Conservation (phyloP, 2,329 filamentous ascomycete genomes). For the Amphichorda felina region DNA sequence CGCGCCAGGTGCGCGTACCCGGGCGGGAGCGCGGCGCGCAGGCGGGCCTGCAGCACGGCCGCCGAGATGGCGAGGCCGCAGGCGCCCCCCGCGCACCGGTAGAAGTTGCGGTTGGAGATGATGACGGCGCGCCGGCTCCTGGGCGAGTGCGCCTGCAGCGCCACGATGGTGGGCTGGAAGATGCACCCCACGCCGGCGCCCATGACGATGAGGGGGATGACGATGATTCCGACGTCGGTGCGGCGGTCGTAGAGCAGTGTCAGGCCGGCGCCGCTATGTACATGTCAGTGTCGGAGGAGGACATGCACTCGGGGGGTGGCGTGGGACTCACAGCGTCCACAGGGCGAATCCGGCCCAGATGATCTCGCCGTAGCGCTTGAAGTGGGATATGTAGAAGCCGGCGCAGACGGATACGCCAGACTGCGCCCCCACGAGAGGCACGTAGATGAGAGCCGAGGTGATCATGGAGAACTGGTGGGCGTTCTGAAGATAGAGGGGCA, state of each 20-base stretch:
- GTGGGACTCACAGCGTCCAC: constrained; percentile 16
- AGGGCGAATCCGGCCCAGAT: constrained; percentile 31
- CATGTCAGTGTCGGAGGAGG: too few relatives aligned
- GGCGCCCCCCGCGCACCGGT: constrained; percentile 40
- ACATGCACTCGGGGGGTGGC: too few relatives aligned
- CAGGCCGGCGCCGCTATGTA: constrained; percentile 19
- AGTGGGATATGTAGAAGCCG: constrained; percentile 44
- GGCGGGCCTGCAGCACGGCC: constrained; percentile 26
- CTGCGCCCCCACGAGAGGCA: constrained; percentile 37
- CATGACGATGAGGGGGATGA: constrained; percentile 32
- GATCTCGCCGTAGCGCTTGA: constrained; percentile 45
- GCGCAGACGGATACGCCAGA: constrained; percentile 30
- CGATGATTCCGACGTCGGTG: constrained; percentile 34
- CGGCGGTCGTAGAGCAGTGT: constrained; percentile 32
- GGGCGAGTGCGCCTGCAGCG: constrained; percentile 42
- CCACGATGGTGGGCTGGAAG: constrained; percentile 38
- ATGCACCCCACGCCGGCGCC: constrained; percentile 40
- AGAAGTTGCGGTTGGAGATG: constrained; percentile 51
- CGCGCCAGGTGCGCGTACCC: constrained; percentile 12
- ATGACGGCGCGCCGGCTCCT: constrained; percentile 48
- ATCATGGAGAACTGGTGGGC: constrained; percentile 21
- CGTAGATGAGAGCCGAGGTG: constrained; percentile 37
- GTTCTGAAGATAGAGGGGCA: constrained; percentile 52
- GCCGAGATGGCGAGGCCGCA: constrained; percentile 11
- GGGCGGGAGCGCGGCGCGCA: constrained; percentile 13